Percentiles rank a stretch among this genome's conserved stretches.
phyloP scores from a whole-genome alignment of 1,284 basidiomycete species.

The Calocybe gambosa region DNA sequence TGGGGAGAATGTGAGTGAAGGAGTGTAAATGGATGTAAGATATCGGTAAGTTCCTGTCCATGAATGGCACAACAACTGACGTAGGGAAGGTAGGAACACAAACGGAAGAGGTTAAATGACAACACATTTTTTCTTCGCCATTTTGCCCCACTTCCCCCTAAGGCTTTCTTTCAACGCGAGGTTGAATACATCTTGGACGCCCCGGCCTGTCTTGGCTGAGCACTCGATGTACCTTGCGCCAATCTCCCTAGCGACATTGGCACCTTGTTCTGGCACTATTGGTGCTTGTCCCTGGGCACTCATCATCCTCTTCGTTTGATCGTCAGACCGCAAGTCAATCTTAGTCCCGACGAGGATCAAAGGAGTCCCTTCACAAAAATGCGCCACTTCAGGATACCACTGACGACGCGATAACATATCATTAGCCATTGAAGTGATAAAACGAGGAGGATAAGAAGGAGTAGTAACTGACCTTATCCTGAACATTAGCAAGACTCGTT shows the following conservation, averaged over 20 bases:
- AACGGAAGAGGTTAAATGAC: slow-evolving; percentile 43
- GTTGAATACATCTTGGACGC: slow-evolving; percentile 91
- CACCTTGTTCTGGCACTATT: slow-evolving; percentile 76
- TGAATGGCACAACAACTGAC: no score
- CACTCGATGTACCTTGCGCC: slow-evolving; percentile 96
- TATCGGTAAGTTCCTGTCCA: no score
- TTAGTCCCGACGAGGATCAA: slow-evolving; percentile 93
- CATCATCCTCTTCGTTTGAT: slow-evolving; percentile 87
- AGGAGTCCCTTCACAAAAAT: slow-evolving; percentile 94
- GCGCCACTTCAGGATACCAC: slow-evolving; percentile 98
- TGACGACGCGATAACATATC: slow-evolving; percentile 27
- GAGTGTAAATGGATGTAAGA: no score
- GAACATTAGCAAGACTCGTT: slow-evolving; percentile 89
- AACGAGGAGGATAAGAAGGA: background rate
- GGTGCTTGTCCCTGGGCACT: slow-evolving; percentile 87
- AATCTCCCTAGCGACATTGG: slow-evolving; percentile 81
- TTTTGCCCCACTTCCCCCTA: slow-evolving; percentile 69
- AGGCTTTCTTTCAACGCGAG: slow-evolving; percentile 86
- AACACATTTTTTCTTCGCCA: slow-evolving; percentile 72
- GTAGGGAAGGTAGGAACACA: slow-evolving; percentile 8
- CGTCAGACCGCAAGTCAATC: slow-evolving; percentile 84
- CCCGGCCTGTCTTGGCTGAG: slow-evolving; percentile 84
- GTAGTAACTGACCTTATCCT: slow-evolving; percentile 68
- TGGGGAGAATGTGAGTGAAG: no score
- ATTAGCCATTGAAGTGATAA: background rate